Evolutionary conservation across 352 stramenopile genomes (phyloP), one percentile per base, ranked within the genome.

Genomic region (Globisporangium spiculum): DNA sequence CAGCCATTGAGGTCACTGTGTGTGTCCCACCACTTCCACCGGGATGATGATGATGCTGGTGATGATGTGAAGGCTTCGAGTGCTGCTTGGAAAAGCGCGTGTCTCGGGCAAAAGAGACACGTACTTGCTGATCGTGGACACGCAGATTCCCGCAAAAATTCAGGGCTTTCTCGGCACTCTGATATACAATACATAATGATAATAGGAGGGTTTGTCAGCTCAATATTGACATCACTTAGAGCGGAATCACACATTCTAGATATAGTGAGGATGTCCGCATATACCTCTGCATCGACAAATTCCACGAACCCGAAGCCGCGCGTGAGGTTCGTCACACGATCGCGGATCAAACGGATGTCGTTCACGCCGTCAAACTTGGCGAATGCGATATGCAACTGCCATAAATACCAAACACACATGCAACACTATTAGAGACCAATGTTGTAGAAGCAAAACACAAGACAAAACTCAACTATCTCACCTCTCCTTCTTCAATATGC

Each of bases 231-330:
- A 36, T 6, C 32, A 3, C 32, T 36, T 36, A 36, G 32, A 36
- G 32, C 6, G 32, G 32, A 5, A 36, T 1, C 4, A 36, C 32
- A 36, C 32, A 36, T 36, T 52, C 18, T 12, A 52, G 18, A 36
- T 10, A 50, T 50, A 50, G 41, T 14, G 7, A 63, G 55, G 55
- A 74, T 34, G 30, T 30, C 8, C 46, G 24, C 1, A 30, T 22
- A 24, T 78, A 94, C 88, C 74, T 92, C 78, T 0, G 84, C 59
- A 63, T 90, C 75, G 14, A 69, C 71, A 65, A 94, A 94, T 65
- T 96, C 88, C 24, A 94, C 71, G 48, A 96, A 96, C 0, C 76
- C 86, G 67, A 96, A 94, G 16, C 88, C 85, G 41, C 86, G 78
- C 18, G 86, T 91, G 24, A 75, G 50, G 48, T 84, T 87, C 16